Conservation (phyloP, 2,329 filamentous ascomycete genomes). For the Mycogone perniciosa region DNA sequence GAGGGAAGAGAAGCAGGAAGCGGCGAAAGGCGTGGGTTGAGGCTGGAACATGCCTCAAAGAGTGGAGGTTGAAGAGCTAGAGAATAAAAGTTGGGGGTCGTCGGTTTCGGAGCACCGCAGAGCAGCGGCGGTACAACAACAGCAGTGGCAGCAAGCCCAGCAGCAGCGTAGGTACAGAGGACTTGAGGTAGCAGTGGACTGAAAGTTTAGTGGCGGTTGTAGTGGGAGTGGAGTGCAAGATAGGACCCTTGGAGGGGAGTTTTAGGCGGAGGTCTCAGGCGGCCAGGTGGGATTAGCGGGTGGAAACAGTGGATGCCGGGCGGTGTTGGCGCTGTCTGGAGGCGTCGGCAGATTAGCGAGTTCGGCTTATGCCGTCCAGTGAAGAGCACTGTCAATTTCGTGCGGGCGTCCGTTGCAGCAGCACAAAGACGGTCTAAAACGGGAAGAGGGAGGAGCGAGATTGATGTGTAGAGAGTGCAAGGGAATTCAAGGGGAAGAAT, state of each 20-base stretch:
- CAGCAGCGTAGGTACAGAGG: too few species aligned
- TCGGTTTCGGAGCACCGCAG: not conserved
- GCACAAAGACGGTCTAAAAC: too few species aligned
- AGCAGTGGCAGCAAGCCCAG: too few species aligned
- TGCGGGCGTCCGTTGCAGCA: too few species aligned
- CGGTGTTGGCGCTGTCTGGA: not conserved
- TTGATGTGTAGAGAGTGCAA: too few species aligned
- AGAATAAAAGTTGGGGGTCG: not conserved
- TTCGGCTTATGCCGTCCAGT: slow-evolving; percentile 8
- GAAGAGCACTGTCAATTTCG: not conserved
- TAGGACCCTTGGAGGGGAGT: too few species aligned
- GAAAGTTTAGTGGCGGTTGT: slow-evolving; percentile 12
- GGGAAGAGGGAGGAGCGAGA: too few species aligned
- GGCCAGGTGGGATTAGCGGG: not conserved
- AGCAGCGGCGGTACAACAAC: not conserved
- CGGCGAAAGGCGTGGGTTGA: slow-evolving; percentile 43
- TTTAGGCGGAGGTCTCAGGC: too few species aligned
- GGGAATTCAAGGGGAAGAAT: too few species aligned
- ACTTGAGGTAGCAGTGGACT: too few species aligned
- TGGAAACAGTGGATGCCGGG: not conserved
- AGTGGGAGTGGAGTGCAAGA: slow-evolving; percentile 1
- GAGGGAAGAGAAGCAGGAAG: slow-evolving; percentile 31
- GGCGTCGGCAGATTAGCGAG: slow-evolving; percentile 15
- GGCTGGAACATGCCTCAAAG: slow-evolving; percentile 47
- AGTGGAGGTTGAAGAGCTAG: not conserved